Conservation (phyloP, 225 moss, liverwort and hornwort genomes). For the Physcomitrellopsis africana region DNA sequence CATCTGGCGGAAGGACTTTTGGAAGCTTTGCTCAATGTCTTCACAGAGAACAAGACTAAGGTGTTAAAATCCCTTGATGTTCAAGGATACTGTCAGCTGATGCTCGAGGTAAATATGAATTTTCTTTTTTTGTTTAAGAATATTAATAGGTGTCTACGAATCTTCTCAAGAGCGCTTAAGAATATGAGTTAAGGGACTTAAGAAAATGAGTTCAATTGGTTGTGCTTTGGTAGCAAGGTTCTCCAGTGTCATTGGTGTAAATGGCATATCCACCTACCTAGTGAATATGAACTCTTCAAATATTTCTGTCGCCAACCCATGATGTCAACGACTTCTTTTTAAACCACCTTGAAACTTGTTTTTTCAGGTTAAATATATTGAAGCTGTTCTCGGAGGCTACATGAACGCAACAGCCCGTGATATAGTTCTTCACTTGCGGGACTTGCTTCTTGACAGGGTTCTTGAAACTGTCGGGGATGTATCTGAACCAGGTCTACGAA, state of each 20-base stretch:
- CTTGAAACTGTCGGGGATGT: conserved; percentile 72
- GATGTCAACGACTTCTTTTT: neutral
- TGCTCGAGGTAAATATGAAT: conserved; percentile 72
- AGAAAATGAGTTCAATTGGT: neutral
- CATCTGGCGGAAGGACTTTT: conserved; percentile 81
- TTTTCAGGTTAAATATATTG: conserved; percentile 82
- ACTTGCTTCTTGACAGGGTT: conserved; percentile 81
- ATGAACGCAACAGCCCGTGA: conserved; percentile 73
- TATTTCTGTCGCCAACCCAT: neutral
- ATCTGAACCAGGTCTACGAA: conserved; percentile 56
- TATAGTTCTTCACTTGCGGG: conserved; percentile 68
- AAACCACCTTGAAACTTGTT: conserved; percentile 13
- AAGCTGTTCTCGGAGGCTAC: conserved; percentile 81
- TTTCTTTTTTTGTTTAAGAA: conserved; percentile 16
- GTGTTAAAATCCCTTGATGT: conserved; percentile 79
- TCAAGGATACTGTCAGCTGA: conserved; percentile 92
- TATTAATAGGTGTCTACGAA: neutral
- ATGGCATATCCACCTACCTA: neutral
- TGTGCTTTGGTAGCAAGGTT: conserved; percentile 8
- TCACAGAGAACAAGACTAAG: conserved; percentile 81
- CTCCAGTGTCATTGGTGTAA: neutral
- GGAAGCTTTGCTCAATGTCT: conserved; percentile 82
- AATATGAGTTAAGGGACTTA: neutral
- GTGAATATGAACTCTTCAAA: too few relatives aligned
- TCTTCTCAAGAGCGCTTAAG: conserved; percentile 5